Percentiles rank a stretch among this genome's conserved stretches.
Conservation (phyloP, 2,329 filamentous ascomycete genomes). For the Amylocarpus encephaloides region DNA sequence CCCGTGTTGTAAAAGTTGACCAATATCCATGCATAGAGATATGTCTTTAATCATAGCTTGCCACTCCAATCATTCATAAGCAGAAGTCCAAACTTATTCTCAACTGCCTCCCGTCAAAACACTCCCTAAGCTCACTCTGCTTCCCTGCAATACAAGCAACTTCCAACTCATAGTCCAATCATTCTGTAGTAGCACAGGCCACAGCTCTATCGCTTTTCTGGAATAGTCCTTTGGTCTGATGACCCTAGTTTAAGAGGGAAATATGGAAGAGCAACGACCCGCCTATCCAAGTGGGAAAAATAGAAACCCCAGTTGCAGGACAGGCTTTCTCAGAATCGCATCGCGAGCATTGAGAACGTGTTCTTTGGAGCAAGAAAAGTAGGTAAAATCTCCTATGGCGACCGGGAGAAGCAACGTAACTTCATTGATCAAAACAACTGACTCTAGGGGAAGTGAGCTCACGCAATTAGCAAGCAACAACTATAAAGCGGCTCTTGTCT, state of each 20-base stretch:
- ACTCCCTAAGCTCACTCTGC: constrained; percentile 31
- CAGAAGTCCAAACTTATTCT: constrained; percentile 57
- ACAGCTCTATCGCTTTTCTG: constrained; percentile 21
- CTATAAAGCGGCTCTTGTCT: too few species aligned
- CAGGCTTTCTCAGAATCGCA: constrained; percentile 35
- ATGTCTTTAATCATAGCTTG: constrained; percentile 15
- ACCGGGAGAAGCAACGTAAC: constrained; percentile 50
- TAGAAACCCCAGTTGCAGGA: constrained; percentile 41
- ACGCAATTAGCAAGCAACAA: not conserved
- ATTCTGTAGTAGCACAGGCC: constrained; percentile 13
- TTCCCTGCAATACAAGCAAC: constrained; percentile 29
- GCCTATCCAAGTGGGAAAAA: constrained; percentile 48
- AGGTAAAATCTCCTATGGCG: constrained; percentile 48
- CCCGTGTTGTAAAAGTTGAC: constrained; percentile 38
- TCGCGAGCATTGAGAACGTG: constrained; percentile 45
- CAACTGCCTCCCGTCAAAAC: constrained; percentile 42
- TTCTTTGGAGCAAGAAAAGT: constrained; percentile 49
- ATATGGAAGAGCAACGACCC: constrained; percentile 68
- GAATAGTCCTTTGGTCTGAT: constrained; percentile 46
- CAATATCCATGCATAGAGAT: not conserved
- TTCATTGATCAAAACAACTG: constrained; percentile 9
- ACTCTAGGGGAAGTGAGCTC: not conserved
- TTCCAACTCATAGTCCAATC: constrained; percentile 34
- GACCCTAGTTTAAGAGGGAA: constrained; percentile 67
- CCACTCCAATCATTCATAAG: constrained; percentile 57